Conservation (phyloP, 352 stramenopile genomes). For the Phytophthora pinifolia region DNA sequence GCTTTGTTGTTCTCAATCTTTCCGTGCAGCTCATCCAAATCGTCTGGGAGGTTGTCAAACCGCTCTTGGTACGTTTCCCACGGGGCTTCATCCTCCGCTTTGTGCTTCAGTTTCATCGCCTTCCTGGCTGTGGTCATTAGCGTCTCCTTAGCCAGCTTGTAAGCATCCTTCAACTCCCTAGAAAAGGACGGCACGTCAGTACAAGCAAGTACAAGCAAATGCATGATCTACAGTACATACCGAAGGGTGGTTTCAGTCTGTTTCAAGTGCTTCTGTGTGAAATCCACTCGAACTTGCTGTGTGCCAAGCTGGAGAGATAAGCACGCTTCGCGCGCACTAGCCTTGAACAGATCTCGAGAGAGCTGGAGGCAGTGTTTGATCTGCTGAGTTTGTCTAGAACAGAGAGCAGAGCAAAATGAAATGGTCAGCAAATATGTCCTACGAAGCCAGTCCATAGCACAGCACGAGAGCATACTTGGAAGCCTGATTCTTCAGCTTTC, state of each 20-base stretch:
- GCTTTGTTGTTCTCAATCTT: constrained; percentile 87
- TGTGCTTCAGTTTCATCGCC: constrained; percentile 66
- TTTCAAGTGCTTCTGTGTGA: constrained; percentile 59
- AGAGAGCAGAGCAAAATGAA: background rate
- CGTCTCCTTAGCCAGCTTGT: constrained; percentile 66
- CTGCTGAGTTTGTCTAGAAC: constrained; percentile 60
- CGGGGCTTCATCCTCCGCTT: constrained; percentile 66
- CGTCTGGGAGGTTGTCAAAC: constrained; percentile 66
- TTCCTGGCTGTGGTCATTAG: constrained; percentile 57
- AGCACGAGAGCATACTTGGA: constrained; percentile 42
- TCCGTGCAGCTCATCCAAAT: constrained; percentile 74
- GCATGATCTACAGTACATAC: constrained; percentile 25
- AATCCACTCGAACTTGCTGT: constrained; percentile 71
- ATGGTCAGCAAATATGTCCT: constrained; percentile 3
- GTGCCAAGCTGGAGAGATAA: constrained; percentile 57
- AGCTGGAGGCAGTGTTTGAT: constrained; percentile 61
- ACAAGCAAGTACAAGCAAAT: background rate
- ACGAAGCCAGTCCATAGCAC: too few species aligned
- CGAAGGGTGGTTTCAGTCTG: constrained; percentile 51
- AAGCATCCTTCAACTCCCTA: constrained; percentile 58
- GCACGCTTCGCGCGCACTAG: constrained; percentile 53
- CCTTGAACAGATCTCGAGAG: constrained; percentile 48
- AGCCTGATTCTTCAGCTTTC: constrained; percentile 72
- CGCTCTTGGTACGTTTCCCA: constrained; percentile 63
- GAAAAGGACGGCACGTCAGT: constrained; percentile 2